These are phyloP conservation scores for Aspergillus neotritici DNA, from an alignment of 2,329 filamentous ascomycete genomes.

Conservation along the genomic window DNA sequence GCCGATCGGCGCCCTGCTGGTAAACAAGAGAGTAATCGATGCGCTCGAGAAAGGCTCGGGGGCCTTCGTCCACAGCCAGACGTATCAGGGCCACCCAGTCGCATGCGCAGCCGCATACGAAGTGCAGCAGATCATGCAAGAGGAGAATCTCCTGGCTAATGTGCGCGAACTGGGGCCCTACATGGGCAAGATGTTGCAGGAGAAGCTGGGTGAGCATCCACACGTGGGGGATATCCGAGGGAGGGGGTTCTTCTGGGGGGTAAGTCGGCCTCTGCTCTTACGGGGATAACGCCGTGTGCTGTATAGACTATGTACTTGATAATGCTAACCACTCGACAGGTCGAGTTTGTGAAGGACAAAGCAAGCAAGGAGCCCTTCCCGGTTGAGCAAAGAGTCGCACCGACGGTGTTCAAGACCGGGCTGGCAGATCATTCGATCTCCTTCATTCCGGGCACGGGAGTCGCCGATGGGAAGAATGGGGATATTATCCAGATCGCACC, in stretches of 20 bases:
- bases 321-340: constrained; percentile 24
- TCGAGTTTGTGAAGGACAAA: constrained; percentile 53
- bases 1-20: constrained; percentile 50
- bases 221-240: constrained; percentile 53
- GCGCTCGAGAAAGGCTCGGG: constrained; percentile 40
- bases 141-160: constrained; percentile 46
- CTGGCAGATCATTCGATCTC: constrained; percentile 40
- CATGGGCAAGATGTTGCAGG: constrained; percentile 36
- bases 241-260: constrained; percentile 50
- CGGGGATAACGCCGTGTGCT: too few species aligned
- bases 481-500: constrained; percentile 53
- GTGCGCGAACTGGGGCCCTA: constrained; percentile 26
- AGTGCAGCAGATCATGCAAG: constrained; percentile 48
- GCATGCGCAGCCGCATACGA: constrained; percentile 48
- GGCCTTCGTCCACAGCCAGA: constrained; percentile 52
- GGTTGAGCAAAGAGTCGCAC: constrained; percentile 36
- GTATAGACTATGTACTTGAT: constrained; percentile 8
- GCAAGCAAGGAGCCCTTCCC: constrained; percentile 47
- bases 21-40: constrained; percentile 44
- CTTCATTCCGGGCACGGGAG: constrained; percentile 49
- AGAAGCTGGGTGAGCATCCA: constrained; percentile 38
- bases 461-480: constrained; percentile 46
- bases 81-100: constrained; percentile 52
- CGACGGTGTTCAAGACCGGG: constrained; percentile 44
- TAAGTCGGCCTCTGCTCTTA: constrained; percentile 27